Evolutionary conservation across 352 stramenopile species (phyloP), one percentile per base, ranked within the genome.

Genomic region (Blastocystis sp.): DNA sequence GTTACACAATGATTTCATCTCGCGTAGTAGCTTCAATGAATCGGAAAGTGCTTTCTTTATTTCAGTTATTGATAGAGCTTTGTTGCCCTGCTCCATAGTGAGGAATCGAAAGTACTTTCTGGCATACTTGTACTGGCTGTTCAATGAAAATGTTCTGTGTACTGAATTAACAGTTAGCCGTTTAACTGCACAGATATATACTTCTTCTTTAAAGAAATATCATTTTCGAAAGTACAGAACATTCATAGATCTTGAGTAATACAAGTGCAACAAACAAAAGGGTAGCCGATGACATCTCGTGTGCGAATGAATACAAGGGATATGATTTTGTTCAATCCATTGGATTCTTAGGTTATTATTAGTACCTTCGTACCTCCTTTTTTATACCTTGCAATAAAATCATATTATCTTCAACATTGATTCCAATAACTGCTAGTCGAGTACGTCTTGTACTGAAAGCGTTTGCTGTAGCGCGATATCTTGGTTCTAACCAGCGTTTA

Each of bases 401-500:
- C 20, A 59, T 2, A 3, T 59, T 59, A 59, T 59, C 20, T 59
- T 59, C 20, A 13, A 59, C 20, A 13, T n/a, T 59, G 20, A 59
- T 59, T n/a, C 20, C 13, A n/a, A 59, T 59, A n/a, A 59, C 39
- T 15, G n/a, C 62, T 45, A 68, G 73, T 29, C 59, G 55, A 45
- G 29, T 84, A 23, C 73, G 73, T 23, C 18, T 84, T 54, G 47
- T 66, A 29, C 43, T 84, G 37, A 84, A 84, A 37, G 73, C 73
- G 62, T 68, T 84, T 84, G 73, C 73, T 47, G 73, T 84, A 39
- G 73, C 53, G 20, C 45, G 73, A 37, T 84, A 84, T 69, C 41
- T 84, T 15, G 20, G 23, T 23, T 26, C 73, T 29, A 68, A 84
- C 20, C 73, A 68, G 39, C 26, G 73, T 18, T 68, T 56, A 20